Conservation (phyloP, 441 rosid genomes). For the Bruguiera hainesii region DNA sequence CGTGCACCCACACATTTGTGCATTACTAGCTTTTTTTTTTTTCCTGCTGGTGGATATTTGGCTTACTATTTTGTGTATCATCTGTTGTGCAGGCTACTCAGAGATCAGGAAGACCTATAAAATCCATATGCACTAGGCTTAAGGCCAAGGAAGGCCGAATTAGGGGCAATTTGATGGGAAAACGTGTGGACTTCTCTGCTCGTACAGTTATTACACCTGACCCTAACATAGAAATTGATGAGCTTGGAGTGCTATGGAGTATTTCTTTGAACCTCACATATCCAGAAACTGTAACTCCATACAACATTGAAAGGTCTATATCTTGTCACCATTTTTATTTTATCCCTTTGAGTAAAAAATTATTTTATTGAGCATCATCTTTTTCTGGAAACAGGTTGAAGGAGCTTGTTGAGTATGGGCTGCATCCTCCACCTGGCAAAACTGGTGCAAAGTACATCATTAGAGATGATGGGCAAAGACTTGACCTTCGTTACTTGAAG, state of each 20-base stretch:
- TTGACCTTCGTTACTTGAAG: conserved; percentile 96
- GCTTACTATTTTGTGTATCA: background rate
- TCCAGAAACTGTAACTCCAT: conserved; percentile 97
- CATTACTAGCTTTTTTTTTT: no score
- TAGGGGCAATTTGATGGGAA: conserved; percentile 98
- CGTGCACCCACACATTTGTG: background rate
- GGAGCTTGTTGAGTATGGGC: conserved; percentile 98
- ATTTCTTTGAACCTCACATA: conserved; percentile 94
- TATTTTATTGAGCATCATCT: background rate
- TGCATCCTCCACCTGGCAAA: conserved; percentile 99
- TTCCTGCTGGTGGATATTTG: background rate
- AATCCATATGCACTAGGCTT: conserved; percentile 95
- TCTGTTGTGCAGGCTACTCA: conserved; percentile 76
- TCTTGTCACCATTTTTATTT: background rate
- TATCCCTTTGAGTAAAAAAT: background rate
- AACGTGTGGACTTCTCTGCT: conserved; percentile 98
- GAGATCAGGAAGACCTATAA: conserved; percentile 96
- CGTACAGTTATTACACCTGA: conserved; percentile 97
- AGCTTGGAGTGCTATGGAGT: conserved; percentile 98
- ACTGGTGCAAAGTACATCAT: conserved; percentile 98
- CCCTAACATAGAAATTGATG: conserved; percentile 89
- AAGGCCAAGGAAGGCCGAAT: conserved; percentile 98
- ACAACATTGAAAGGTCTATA: conserved; percentile 84
- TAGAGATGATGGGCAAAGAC: conserved; percentile 97
- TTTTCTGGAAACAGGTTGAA: conserved; percentile 52